These are phyloP conservation scores for Chytridium lagenaria DNA, from an alignment of 371 early-diverging fungal species.

Conservation along the genomic window DNA sequence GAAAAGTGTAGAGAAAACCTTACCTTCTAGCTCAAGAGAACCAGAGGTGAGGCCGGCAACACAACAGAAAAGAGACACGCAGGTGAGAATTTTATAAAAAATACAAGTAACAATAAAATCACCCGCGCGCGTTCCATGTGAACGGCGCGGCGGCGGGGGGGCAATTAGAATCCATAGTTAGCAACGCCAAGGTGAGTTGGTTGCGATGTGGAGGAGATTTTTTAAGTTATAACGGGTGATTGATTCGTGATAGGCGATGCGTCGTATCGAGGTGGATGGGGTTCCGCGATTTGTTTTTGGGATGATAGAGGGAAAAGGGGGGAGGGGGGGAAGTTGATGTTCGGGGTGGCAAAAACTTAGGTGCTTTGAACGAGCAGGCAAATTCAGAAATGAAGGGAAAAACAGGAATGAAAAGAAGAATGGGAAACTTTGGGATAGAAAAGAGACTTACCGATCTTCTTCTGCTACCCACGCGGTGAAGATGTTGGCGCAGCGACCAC, in stretches of 20 bases:
- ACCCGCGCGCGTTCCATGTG: neutral
- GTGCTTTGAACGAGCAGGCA: neutral
- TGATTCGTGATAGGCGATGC: neutral
- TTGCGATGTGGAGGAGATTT: neutral
- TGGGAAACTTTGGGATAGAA: neutral
- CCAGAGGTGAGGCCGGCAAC: neutral
- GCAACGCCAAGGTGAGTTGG: neutral
- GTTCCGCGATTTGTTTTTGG: neutral
- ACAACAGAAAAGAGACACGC: neutral
- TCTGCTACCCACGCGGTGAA: conserved; percentile 3
- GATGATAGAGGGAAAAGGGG: neutral
- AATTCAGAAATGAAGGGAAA: neutral
- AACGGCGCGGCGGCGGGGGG: neutral
- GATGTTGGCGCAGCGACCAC: neutral
- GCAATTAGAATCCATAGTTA: neutral
- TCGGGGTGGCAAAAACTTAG: conserved; percentile 17
- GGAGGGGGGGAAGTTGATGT: neutral
- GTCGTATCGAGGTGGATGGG: neutral
- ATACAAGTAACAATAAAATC: neutral
- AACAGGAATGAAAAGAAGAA: neutral
- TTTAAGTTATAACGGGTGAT: neutral
- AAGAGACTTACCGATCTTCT: conserved; percentile 12
- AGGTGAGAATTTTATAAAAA: neutral
- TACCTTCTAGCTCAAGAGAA: conserved; percentile 9
- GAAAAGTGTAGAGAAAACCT: conserved; percentile 1